Evolutionary conservation across 805 yeast genomes (phyloP), one percentile per base, ranked within the genome.

Genomic region (Hanseniaspora jakobsenii): DNA sequence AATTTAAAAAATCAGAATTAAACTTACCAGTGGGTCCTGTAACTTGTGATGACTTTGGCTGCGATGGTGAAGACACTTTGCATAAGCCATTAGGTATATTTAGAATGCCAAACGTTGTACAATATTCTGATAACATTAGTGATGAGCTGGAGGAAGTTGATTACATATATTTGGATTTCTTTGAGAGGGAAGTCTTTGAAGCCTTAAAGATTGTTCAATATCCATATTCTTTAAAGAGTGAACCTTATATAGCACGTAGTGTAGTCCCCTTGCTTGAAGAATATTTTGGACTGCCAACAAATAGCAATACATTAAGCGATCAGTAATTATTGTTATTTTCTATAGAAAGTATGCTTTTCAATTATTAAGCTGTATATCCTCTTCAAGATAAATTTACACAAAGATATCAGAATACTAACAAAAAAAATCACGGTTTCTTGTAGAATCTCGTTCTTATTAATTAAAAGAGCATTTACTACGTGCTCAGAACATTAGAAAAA

Each of bases 11-110:
- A 8, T 32, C 48, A 4, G 36, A 49, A 12, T 58, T 58, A 4
- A 55, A 52, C 8, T 55, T 69, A 12, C 54, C 75, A 1, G 74
- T 73, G 49, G 98, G 98, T 0, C 82, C 81, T 53, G 77, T 76
- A 0, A 89, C 98, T 0, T 53, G 61, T 36, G 98, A 91, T 57
- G 97, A 89, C 55, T 69, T 71, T 52, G 98, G 96, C 0, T 61
- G 66, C 50, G 76, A 77, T 50, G 98, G 98, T 18, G 98, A 91
- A 57, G 97, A 82, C 65, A 70, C 85, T 30, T 53, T 76, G 47
- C 87, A 81, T 62, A 65, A 63, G 47, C 71, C 82, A 1, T 71
- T 80, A 37, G 64, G 65, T 0, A 64, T 69, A 47, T 78, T 71
- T 58, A 71, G 69, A 6, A 66, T 85, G 3, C 95, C 97, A 8